These are phyloP conservation scores for Apiospora saccharicola DNA, from an alignment of 2,329 filamentous ascomycete species.

Conservation along the genomic window DNA sequence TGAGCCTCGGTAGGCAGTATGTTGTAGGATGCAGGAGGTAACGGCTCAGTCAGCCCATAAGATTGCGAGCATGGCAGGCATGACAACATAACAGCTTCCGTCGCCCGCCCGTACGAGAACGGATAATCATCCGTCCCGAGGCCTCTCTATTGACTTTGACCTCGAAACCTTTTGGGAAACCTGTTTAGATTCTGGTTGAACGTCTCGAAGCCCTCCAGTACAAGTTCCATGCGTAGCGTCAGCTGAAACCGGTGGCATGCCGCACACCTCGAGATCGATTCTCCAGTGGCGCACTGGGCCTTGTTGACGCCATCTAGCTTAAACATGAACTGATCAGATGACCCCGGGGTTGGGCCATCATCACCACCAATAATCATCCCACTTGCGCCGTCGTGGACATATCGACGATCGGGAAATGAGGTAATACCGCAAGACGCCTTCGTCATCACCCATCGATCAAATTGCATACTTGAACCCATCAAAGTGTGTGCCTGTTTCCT, in stretches of 20 bases:
- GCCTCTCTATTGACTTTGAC: background rate
- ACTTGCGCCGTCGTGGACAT: conserved; percentile 6
- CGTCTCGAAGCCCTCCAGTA: conserved; percentile 2
- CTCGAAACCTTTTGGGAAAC: conserved; percentile 4
- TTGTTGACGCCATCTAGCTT: conserved; percentile 6
- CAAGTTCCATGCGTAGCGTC: conserved; percentile 1
- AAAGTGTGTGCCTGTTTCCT: conserved; percentile 7
- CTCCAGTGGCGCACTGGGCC: conserved; percentile 13
- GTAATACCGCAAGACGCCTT: conserved; percentile 11
- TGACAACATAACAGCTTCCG: background rate
- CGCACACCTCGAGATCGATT: background rate
- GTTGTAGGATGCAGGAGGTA: background rate
- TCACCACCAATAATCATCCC: background rate
- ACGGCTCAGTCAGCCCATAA: background rate
- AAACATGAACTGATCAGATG: conserved; percentile 16
- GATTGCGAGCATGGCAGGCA: background rate
- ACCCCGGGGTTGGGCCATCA: background rate
- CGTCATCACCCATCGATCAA: conserved; percentile 9
- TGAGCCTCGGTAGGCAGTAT: background rate
- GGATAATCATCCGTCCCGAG: background rate
- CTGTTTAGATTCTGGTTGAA: background rate
- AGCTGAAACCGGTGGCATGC: conserved; percentile 16
- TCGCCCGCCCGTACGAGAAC: background rate
- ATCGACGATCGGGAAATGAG: conserved; percentile 11
- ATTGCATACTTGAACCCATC: conserved; percentile 5